These are phyloP conservation scores for Blepharisma japonicum DNA, from an alignment of 73 alveolate species.

Conservation along the genomic window DNA sequence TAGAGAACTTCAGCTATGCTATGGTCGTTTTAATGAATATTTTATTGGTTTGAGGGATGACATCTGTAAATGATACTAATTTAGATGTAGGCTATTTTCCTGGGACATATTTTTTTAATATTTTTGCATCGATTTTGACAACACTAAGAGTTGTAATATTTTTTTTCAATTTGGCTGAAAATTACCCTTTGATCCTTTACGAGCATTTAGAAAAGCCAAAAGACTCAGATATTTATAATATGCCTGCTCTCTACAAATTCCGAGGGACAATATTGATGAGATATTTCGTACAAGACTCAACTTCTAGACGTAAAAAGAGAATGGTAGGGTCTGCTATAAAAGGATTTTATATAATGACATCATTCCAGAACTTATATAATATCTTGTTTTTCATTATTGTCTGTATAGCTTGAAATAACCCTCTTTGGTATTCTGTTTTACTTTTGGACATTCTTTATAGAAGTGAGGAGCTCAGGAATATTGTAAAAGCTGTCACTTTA, in stretches of 20 bases:
- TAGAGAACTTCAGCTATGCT: not conserved
- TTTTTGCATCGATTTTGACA: not conserved
- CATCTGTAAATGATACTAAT: not conserved
- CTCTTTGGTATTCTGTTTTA: slow-evolving; percentile 42
- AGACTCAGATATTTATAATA: slow-evolving; percentile 7
- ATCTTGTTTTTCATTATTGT: slow-evolving; percentile 38
- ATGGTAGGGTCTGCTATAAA: not conserved
- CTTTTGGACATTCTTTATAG: slow-evolving; percentile 58
- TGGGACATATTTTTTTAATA: not conserved
- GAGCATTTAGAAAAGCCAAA: slow-evolving; percentile 8
- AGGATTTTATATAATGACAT: not conserved
- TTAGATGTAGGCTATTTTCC: not conserved
- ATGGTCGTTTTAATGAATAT: not conserved
- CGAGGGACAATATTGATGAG: slow-evolving; percentile 10
- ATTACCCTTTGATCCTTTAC: slow-evolving; percentile 20
- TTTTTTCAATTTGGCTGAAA: not conserved
- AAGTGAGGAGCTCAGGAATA: slow-evolving; percentile 40
- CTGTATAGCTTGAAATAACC: slow-evolving; percentile 41
- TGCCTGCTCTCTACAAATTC: not conserved
- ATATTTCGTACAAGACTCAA: not conserved
- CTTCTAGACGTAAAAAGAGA: not conserved
- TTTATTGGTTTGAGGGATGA: not conserved
- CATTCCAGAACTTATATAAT: slow-evolving; percentile 36
- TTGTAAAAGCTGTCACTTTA: slow-evolving; percentile 46
- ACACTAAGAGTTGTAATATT: not conserved